Base-by-base conservation (phyloP, 2,329 filamentous ascomycete species). In the Botrytis cinerea region DNA sequence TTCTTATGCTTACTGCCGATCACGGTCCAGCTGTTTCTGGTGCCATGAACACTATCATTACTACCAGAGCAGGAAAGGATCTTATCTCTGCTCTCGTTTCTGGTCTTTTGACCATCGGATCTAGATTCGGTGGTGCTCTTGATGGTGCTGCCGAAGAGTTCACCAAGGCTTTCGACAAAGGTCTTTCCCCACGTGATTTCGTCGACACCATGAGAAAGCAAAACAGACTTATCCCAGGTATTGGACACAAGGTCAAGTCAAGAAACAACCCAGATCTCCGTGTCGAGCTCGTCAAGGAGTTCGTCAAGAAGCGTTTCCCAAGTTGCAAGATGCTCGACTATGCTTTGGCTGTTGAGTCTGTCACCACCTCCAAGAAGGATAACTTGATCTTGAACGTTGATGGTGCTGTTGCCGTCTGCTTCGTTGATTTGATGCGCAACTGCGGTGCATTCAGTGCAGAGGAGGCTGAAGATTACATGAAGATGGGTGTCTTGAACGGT, bases 31-130 rank as follows among this genome's bases (percentile, higher is more conserved):
- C 96, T 80, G 96, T 99, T 80, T 99, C 96, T 80, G 96, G 96
- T 89, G 96, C 96, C 84, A 99, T 99, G 96, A 99, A 99, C 92
- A 99, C 96, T 83, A 99, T 99, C 84, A 98, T 99, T 84, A 99
- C 96, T 76, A 99, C 96, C 75, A 93, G 96, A 93, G 96, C 96
- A 77, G 96, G 96, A 84, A 99, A 99, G 89, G 96, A 99, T 83
- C 87, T 99, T 79, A 98, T 99, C 87, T 95, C 91, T 81, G 93
- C 96, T 66, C 89, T 99, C 76, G 96, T 99, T 73, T 93, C 93
- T 80, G 96, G 96, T 94, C 93, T 99, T 72, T 87, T 99, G 82
- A 99, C 96, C 80, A 99, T 99, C 81, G 96, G 96, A 82, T 98
- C 95, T 74, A 93, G 96, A 77, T 99, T 99, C 84, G 96, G 96